Evolutionary conservation across 176 grass and related monocot species (phyloP).

Genomic region (Pharus latifolius): DNA sequence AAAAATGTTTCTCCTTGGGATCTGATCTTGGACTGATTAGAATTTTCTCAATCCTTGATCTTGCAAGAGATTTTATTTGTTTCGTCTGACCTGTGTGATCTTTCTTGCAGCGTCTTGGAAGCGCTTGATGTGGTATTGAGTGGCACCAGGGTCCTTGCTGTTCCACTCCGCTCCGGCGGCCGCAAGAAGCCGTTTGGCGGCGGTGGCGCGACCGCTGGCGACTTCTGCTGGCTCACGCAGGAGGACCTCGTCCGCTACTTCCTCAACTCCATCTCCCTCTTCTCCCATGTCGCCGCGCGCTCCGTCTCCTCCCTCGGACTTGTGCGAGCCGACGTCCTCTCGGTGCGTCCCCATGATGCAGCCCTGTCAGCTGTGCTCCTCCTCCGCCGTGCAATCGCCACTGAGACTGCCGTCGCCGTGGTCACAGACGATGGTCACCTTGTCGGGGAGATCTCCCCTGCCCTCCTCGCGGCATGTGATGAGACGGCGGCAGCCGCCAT

Average conservation of each 20-base stretch:
- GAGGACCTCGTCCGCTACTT: conserved; percentile 89
- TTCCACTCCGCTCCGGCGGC: conserved; percentile 34
- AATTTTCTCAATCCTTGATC: not conserved
- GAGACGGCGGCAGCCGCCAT: conserved; percentile 48
- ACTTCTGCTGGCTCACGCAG: conserved; percentile 76
- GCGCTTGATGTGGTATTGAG: conserved; percentile 66
- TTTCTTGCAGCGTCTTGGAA: conserved; percentile 52
- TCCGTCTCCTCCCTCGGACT: conserved; percentile 59
- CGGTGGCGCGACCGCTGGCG: not conserved
- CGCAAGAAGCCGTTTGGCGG: conserved; percentile 31
- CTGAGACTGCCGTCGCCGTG: conserved; percentile 49
- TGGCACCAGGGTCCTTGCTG: conserved; percentile 55
- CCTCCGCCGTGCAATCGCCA: conserved; percentile 37
- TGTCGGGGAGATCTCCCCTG: conserved; percentile 56
- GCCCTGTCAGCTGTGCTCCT: conserved; percentile 58
- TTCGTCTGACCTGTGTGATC: not conserved
- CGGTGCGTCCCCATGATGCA: conserved; percentile 41
- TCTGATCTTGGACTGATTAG: not conserved
- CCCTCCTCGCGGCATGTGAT: conserved; percentile 36
- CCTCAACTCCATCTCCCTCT: conserved; percentile 68
- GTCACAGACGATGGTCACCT: conserved; percentile 43
- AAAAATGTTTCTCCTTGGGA: not conserved
- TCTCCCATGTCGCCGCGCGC: conserved; percentile 51
- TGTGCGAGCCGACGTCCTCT: conserved; percentile 42
- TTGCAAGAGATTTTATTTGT: not conserved